phyloP scores from a whole-genome alignment of 2,329 filamentous ascomycete genomes.

The Trichoderma endophyticum region DNA sequence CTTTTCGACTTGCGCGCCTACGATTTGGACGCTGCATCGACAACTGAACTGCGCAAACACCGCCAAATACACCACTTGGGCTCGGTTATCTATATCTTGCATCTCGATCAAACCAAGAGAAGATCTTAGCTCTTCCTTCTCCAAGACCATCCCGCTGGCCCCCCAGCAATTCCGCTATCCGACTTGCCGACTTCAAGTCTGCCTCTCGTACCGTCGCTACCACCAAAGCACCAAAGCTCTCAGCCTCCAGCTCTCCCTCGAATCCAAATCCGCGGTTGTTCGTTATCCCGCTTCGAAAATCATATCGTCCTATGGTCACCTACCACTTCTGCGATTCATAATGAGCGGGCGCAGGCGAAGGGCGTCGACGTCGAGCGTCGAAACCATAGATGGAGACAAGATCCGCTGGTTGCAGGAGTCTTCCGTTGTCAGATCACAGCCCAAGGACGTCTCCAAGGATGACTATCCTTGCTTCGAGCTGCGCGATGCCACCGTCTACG shows the following conservation, averaged over 20 bases:
- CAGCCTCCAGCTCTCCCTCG: not conserved
- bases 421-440: constrained; percentile 32
- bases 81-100: not conserved
- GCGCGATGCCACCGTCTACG: constrained; percentile 57
- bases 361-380: constrained; percentile 45
- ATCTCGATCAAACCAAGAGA: not conserved
- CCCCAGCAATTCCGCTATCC: not conserved
- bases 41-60: not conserved
- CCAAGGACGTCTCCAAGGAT: constrained; percentile 36
- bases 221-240: not conserved
- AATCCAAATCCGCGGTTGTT: not conserved
- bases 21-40: not conserved
- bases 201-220: not conserved
- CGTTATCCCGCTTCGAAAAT: not conserved
- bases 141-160: not conserved
- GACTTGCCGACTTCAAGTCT: not conserved
- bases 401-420: constrained; percentile 35
- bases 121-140: not conserved
- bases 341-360: constrained; percentile 35
- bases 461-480: constrained; percentile 63
- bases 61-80: not conserved
- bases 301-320: not conserved
- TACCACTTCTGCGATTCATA: not conserved
- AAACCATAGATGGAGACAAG: constrained; percentile 39
- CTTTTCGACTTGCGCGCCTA: not conserved